phyloP scores from a whole-genome alignment of 106 monocot species.

The Gastrodia elata region DNA sequence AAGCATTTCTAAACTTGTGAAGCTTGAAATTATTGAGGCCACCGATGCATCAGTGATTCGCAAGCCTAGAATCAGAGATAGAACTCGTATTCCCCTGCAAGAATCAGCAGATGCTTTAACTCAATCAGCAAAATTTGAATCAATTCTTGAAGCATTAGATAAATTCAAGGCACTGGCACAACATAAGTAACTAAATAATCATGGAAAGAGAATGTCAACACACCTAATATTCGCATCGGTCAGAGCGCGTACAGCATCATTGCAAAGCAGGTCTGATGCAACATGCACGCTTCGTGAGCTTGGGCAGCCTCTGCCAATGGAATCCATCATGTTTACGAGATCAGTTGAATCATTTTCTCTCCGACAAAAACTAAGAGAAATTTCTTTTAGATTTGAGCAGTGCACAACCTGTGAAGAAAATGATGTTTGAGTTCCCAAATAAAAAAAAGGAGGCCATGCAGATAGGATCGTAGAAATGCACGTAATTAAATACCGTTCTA shows the following conservation, averaged over 20 bases:
- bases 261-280: conserved; percentile 60
- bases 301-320: conserved; percentile 57
- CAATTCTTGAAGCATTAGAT: no score
- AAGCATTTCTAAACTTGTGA: conserved; percentile 60
- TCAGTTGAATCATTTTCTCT: conserved; percentile 93
- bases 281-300: conserved; percentile 64
- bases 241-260: conserved; percentile 80
- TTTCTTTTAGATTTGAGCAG: conserved; percentile 83
- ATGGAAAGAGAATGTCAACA: background rate
- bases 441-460: background rate
- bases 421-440: background rate
- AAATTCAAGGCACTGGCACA: no score
- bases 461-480: background rate
- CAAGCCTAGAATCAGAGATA: conserved; percentile 74
- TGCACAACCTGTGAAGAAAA: conserved; percentile 43
- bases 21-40: conserved; percentile 66
- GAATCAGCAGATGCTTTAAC: conserved; percentile 5
- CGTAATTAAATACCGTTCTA: conserved; percentile 49
- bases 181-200: no score
- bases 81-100: conserved; percentile 66
- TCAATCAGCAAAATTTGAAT: background rate
- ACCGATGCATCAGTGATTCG: conserved; percentile 93
- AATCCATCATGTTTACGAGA: conserved; percentile 58
- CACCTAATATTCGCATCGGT: conserved; percentile 76
- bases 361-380: conserved; percentile 74